Evolutionary conservation across 2,329 filamentous ascomycete genomes (phyloP).

Genomic region (Microsporum audouinii): DNA sequence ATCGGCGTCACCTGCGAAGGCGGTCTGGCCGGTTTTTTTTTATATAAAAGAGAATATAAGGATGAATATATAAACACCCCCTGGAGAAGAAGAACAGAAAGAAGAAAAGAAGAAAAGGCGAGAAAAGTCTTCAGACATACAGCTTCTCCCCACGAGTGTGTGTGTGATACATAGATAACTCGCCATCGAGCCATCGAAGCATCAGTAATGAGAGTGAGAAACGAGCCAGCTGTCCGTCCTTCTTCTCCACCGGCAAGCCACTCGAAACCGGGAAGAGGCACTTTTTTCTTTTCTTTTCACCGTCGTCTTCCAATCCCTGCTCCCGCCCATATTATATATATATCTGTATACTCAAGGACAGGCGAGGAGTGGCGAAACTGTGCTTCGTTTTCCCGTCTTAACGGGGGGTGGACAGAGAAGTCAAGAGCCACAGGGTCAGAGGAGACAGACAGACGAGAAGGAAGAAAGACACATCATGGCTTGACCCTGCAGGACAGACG

Average conservation of each 20-base stretch:
- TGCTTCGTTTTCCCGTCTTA: neutral
- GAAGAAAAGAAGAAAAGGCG: neutral
- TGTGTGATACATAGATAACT: neutral
- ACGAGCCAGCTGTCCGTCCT: neutral
- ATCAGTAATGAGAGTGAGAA: neutral
- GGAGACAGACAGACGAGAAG: too few species aligned
- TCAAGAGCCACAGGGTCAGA: neutral
- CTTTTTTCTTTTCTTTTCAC: constrained; percentile 14
- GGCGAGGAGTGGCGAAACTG: neutral
- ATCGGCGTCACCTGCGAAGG: neutral
- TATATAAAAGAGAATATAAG: neutral
- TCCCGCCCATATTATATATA: neutral
- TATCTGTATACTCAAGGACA: neutral
- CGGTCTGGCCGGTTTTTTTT: neutral
- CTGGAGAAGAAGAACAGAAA: neutral
- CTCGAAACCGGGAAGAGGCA: neutral
- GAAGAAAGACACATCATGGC: neutral
- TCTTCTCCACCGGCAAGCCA: neutral
- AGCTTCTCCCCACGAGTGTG: neutral
- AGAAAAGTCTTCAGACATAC: neutral
- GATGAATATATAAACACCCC: neutral
- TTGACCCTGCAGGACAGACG: neutral
- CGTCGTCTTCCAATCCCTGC: neutral
- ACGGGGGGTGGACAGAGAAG: neutral
- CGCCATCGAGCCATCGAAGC: neutral